Evolutionary conservation across 768 basidiomycete species (phyloP), one percentile per base, ranked within the genome.

Genomic region (Infundibulicybe gibba): DNA sequence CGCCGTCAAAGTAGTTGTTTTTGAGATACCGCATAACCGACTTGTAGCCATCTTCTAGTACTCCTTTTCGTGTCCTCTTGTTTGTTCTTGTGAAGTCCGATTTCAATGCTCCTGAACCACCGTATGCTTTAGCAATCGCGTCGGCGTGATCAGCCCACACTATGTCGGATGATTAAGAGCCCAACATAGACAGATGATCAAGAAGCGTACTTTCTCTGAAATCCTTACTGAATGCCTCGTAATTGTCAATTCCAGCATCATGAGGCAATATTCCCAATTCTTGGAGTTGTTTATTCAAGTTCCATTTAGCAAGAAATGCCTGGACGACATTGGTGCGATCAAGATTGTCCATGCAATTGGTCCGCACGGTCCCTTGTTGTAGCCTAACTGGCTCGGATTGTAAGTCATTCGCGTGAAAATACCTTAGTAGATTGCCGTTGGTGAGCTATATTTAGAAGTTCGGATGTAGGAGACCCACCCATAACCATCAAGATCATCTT

Each of bases 81-180:
- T 92, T 94, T 1, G 94, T 97, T 43, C 94, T 77, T 14, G 95
- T 98, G 61, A 93, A 97, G 65, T 98, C 97, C 0, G 93, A 91
- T 65, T 99, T 99, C 55, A 99, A 66, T 1, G 97, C 97, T 11
- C 90, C 95, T 25, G 94, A 94, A 15, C 97, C 97, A 40, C 85
- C 89, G 66, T 99, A 99, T 0, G 94, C 94, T 40, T 75, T 81
- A 0, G 93, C 83, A 52, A 99, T 90, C 41, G 76, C 72, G 64
- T 99, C 93, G 13, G 91, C 97, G 60, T 98, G 95, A 56, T 98
- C 90, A 19, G 97, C 87, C 97, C 97, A 99, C 70, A 97, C 95
- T 98, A 47, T 16, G 54, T 39, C 30, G 35, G 47, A 19, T 14
- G 47, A 40, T n/a, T 10, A 17, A 39, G 9, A 15, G 43, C 33